Base-by-base conservation (phyloP, 2,329 filamentous ascomycete species). In the Phyllosticta capitalensis region DNA sequence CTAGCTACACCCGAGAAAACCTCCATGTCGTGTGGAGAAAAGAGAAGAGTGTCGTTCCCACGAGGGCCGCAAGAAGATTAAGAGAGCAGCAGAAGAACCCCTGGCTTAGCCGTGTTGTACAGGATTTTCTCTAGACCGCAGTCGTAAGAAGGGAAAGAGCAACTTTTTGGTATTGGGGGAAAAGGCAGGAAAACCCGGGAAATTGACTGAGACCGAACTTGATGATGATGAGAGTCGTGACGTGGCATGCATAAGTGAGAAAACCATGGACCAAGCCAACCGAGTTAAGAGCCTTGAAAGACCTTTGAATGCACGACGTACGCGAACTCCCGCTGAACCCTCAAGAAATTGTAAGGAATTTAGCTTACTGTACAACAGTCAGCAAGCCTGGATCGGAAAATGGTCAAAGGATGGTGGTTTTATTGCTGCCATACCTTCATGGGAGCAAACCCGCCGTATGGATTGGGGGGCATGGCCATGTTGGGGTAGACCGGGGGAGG, bases 401-500 rank as follows among this genome's bases (percentile, higher is more conserved):
- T 26, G 24, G 24, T 26, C 24, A 4, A 26, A 7, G 33, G 45
- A 54, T 22, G 22, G 38, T 38, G 51, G 52, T 33, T 45, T 45
- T 54, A 55, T 7, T 59, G 58, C 58, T 58, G 48, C 56, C 67
- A 64, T 72, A 85, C 83, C 81, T 86, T 86, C 82, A 86, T 83
- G 62, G 83, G 83, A 69, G 83, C 82, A 75, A 83, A 87, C 70
- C 83, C 83, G 69, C 80, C 80, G 69, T 84, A 86, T 61, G 81
- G 81, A 72, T 86, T 79, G 22, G 83, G 83, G 63, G 83, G 81
- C 79, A 86, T 85, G 65, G 83, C 84, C 83, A 87, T 87, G 63
- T 81, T 81, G 59, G 84, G 85, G 73, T 86, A 89, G 70, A 88
- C 85, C 45, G 86, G 86, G 67, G 86, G 87, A 51, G 87, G 86